These are phyloP conservation scores for Citrus reticulata DNA, from an alignment of 345 rosid species.

Conservation along the genomic window DNA sequence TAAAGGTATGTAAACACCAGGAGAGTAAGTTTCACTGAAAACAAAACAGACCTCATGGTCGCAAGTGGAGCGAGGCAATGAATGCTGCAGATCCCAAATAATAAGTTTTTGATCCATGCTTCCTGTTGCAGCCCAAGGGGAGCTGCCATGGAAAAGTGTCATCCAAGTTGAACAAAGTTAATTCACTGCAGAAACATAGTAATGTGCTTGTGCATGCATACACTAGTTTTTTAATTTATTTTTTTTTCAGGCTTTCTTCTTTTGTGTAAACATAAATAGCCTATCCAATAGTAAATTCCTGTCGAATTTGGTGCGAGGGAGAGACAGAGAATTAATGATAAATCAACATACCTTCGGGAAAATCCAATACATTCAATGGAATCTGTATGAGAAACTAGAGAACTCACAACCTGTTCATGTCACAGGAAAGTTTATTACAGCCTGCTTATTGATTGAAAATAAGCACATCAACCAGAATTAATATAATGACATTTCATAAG, in stretches of 20 bases:
- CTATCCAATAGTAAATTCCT: not conserved
- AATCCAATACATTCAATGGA: conserved; percentile 70
- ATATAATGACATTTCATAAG: not conserved
- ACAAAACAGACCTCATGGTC: conserved; percentile 55
- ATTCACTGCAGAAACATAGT: not conserved
- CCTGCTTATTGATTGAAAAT: not conserved
- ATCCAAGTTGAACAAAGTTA: not conserved
- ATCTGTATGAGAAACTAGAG: conserved; percentile 61
- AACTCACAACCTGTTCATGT: conserved; percentile 66
- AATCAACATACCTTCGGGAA: conserved; percentile 50
- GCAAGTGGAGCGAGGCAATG: conserved; percentile 65
- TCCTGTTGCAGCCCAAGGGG: conserved; percentile 82
- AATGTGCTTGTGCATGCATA: not conserved
- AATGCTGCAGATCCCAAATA: conserved; percentile 80
- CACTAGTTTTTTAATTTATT: not conserved
- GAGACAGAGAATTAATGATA: not conserved
- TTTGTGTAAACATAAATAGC: too few species aligned
- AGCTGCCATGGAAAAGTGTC: conserved; percentile 26
- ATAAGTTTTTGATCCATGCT: conserved; percentile 81
- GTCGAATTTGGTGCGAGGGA: not conserved
- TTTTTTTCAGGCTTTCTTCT: too few species aligned
- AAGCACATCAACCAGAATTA: not conserved
- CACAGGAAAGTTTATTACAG: conserved; percentile 10
- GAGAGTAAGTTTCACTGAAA: not conserved
- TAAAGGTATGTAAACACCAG: not conserved